Evolutionary conservation across 768 basidiomycete genomes (phyloP), one percentile per base, ranked within the genome.

Genomic region (Tephrocybe sp.): DNA sequence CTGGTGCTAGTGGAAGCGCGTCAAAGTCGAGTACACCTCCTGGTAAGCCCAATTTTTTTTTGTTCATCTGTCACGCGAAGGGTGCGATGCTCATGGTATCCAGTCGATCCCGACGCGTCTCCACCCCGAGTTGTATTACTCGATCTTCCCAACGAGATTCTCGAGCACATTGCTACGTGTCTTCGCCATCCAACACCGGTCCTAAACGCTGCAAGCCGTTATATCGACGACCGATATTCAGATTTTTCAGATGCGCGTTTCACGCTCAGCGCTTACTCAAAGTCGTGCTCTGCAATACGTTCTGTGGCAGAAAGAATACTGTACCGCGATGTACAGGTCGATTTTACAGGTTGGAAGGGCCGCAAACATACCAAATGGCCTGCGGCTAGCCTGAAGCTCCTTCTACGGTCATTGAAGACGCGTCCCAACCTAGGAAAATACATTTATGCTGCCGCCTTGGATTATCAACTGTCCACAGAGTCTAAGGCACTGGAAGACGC

Each of bases 261-360:
- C 25, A 21, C 43, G 10, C 54, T 67, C 16, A 61, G 59, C 37
- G 61, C 60, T 13, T 57, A 63, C 19, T 61, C 59, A 19, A 50
- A 57, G 42, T 56, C 56, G 16, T 67, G 54, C 40, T 57, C 51
- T 3, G 31, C 49, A 3, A 33, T 67, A 19, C 56, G 65, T 15
- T 19, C 41, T 11, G 57, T 51, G 27, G 59, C 56, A 9, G 63
- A 65, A 43, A 63, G 65, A 12, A 37, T 63, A 3, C 49, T 67
- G 15, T 67, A 67, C 38, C 60, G 61, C 13, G 60, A 67, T 36
- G 52, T 65, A 15, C 61, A 60, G 31, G 52, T 67, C 3, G 65
- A 67, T 43, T 61, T 62, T 21, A 63, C 62, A 2, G 64, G 63
- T 5, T 67, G 64, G 65, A 65, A 64, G 31, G 64, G 62, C 3